Conservation (phyloP, 306 rosid species). For the Medicago truncatula region DNA sequence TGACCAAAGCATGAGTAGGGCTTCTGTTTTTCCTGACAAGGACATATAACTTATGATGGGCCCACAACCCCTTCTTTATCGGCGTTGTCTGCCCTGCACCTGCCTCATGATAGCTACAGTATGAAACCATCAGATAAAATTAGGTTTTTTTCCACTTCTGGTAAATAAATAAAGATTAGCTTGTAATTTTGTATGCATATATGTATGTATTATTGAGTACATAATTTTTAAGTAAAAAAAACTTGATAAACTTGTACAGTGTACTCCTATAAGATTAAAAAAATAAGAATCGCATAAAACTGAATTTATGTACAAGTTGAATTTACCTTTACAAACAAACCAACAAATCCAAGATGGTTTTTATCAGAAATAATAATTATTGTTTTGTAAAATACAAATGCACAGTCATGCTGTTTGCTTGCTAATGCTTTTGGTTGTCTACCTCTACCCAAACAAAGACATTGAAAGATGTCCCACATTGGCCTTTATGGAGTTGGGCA, state of each 20-base stretch:
- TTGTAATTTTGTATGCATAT: no score
- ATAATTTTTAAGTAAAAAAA: no score
- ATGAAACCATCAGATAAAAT: no score
- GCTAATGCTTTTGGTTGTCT: constrained; percentile 34
- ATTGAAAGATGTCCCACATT: constrained; percentile 10
- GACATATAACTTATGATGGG: constrained; percentile 25
- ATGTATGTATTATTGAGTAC: no score
- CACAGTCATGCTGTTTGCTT: constrained; percentile 29
- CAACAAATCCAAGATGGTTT: no score
- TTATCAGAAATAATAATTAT: no score
- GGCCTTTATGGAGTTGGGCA: constrained; percentile 34
- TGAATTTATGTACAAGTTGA: neutral
- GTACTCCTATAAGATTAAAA: neutral
- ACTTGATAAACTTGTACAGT: no score
- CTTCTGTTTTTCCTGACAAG: constrained; percentile 26
- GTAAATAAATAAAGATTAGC: no score
- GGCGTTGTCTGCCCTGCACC: neutral
- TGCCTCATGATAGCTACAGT: neutral
- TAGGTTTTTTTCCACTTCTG: no score
- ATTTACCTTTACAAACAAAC: no score
- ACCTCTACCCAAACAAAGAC: neutral
- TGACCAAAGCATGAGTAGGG: constrained; percentile 40
- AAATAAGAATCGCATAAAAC: neutral
- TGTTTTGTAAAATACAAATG: neutral
- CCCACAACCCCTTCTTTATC: neutral